A percentile compares a stretch with the other conserved stretches of the same genome.
phyloP scores from a whole-genome alignment of 2,329 filamentous ascomycete species.

The Volutella citrinella region DNA sequence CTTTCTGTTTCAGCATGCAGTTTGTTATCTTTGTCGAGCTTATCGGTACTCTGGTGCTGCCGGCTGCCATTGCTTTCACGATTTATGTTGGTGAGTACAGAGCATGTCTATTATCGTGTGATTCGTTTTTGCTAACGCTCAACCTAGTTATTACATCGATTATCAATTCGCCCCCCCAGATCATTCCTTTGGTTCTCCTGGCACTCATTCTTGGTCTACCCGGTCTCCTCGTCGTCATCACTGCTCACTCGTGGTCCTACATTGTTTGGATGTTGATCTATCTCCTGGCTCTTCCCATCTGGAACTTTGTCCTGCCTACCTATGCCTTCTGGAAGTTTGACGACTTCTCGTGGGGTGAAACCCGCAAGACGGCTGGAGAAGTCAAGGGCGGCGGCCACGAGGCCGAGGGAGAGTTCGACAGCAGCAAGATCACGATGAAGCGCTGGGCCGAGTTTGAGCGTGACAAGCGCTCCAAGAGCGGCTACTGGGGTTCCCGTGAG shows the following conservation, averaged over 20 bases:
- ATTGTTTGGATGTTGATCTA: conserved; percentile 98
- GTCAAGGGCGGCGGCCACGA: conserved; percentile 83
- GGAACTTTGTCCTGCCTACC: conserved; percentile 92
- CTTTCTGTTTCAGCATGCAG: conserved; percentile 99
- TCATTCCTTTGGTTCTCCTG: conserved; percentile 87
- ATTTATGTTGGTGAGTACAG: conserved; percentile 81
- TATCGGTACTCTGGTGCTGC: conserved; percentile 88
- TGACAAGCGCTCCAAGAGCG: conserved; percentile 49
- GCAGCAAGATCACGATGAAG: conserved; percentile 99
- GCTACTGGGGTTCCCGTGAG: conserved; percentile 52
- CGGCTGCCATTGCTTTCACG: conserved; percentile 94
- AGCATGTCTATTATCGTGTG: background rate
- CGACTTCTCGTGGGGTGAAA: conserved; percentile 99
- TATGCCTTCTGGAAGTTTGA: conserved; percentile 99
- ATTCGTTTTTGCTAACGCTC: conserved; percentile 3
- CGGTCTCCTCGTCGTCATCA: conserved; percentile 85
- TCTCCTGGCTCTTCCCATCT: conserved; percentile 85
- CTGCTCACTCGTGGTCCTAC: conserved; percentile 89
- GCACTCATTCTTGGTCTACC: conserved; percentile 91
- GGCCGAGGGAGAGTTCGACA: conserved; percentile 94
- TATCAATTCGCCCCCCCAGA: conserved; percentile 69
- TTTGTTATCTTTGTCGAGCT: conserved; percentile 96
- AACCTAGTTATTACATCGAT: conserved; percentile 78
- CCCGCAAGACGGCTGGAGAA: conserved; percentile 89
- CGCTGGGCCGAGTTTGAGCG: conserved; percentile 95